Evolutionary conservation across 1,284 basidiomycete species (phyloP).

Genomic region (Microbotryum lychnidis-dioicae): DNA sequence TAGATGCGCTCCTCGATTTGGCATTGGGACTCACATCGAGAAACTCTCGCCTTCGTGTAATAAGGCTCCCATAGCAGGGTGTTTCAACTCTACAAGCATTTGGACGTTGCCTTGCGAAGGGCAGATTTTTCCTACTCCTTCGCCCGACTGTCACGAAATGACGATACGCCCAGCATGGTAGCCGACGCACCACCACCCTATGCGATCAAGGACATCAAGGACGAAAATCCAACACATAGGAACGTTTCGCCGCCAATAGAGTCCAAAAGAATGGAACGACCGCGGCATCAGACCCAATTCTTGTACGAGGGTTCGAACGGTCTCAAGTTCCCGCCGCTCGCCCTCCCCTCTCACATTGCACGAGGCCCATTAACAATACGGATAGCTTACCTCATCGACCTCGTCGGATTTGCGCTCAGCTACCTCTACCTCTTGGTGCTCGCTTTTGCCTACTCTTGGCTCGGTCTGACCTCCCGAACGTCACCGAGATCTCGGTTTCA

Average conservation of each 20-base stretch:
- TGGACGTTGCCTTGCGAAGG: constrained; percentile 50
- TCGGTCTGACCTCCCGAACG: constrained; percentile 2
- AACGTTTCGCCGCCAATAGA: constrained; percentile 48
- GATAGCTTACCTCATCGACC: constrained; percentile 38
- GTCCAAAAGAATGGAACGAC: constrained; percentile 28
- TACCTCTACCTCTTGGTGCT: constrained; percentile 52
- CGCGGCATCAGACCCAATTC: constrained; percentile 16
- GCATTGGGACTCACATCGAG: not conserved
- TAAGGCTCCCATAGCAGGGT: constrained; percentile 63
- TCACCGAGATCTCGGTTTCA: too few relatives aligned
- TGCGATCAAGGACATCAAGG: constrained; percentile 39
- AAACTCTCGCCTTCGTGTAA: constrained; percentile 2
- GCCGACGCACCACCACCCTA: not conserved
- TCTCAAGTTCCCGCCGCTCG: constrained; percentile 18
- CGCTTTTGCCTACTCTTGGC: constrained; percentile 43
- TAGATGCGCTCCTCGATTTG: not conserved
- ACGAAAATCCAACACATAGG: constrained; percentile 51
- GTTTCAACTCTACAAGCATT: constrained; percentile 53
- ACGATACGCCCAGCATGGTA: not conserved
- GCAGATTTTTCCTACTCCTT: constrained; percentile 63
- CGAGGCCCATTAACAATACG: not conserved
- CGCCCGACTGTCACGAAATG: constrained; percentile 42
- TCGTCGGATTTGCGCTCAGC: constrained; percentile 46
- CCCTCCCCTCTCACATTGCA: constrained; percentile 11
- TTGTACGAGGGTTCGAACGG: constrained; percentile 23